Percentiles rank a stretch among this genome's conserved stretches.
phyloP scores from a whole-genome alignment of 2,329 filamentous ascomycete species.

The Nigrospora sphaerica region DNA sequence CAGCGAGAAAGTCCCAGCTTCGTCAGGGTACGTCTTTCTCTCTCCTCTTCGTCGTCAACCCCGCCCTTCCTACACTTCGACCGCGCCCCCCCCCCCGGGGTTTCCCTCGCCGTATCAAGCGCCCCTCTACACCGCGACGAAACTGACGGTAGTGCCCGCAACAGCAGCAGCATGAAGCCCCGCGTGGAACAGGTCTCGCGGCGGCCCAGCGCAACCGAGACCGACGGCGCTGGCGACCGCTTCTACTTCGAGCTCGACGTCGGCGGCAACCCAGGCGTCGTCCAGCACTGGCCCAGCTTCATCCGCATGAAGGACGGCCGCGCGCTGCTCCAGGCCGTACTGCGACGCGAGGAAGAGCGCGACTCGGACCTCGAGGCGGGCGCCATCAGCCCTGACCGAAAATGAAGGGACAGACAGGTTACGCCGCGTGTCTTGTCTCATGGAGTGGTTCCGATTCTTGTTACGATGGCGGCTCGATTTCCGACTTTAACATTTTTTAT shows the following conservation, averaged over 20 bases:
- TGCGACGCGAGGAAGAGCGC: background rate
- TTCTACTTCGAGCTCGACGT: constrained; percentile 7
- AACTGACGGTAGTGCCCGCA: constrained; percentile 2
- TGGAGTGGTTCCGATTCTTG: no score
- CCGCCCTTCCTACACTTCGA: no score
- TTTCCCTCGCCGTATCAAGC: no score
- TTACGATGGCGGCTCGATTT: no score
- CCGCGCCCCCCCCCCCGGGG: no score
- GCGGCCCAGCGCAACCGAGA: background rate
- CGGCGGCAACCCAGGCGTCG: constrained; percentile 1
- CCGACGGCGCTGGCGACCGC: background rate
- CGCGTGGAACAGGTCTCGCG: constrained; percentile 1
- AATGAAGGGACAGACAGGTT: no score
- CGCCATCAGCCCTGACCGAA: background rate
- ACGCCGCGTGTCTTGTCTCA: no score
- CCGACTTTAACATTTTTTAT: no score
- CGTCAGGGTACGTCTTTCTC: no score
- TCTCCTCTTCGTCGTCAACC: no score
- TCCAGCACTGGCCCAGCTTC: constrained; percentile 6
- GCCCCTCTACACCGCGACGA: no score
- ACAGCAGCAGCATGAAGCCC: background rate
- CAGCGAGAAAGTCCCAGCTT: constrained; percentile 1
- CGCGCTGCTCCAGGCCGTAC: constrained; percentile 3
- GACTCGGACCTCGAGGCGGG: constrained; percentile 1
- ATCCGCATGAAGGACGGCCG: constrained; percentile 3